Evolutionary conservation across 2,329 filamentous ascomycete species (phyloP).

Genomic region (Hypocrella siamensis): DNA sequence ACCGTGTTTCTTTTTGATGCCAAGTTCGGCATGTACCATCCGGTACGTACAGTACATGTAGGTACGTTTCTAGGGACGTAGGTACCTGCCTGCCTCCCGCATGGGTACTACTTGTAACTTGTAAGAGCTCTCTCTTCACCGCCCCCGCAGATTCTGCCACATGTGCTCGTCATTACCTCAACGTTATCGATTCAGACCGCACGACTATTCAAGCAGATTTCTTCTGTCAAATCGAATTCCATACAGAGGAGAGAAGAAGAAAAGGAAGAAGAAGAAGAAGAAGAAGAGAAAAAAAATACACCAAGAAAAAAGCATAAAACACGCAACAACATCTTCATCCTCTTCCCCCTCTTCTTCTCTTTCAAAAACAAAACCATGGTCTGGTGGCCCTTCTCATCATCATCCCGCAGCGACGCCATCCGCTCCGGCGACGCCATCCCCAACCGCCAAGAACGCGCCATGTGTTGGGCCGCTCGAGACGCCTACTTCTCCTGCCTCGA

Average conservation of each 20-base stretch:
- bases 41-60: too few species aligned
- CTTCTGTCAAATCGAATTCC: background rate
- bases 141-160: too few species aligned
- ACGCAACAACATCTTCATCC: background rate
- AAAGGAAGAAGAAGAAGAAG: background rate
- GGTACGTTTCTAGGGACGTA: too few species aligned
- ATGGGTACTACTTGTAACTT: too few species aligned
- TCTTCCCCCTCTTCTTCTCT: background rate
- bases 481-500: constrained; percentile 80
- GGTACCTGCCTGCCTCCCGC: too few species aligned
- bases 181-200: too few species aligned
- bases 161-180: too few species aligned
- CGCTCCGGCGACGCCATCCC: constrained; percentile 49
- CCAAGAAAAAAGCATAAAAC: background rate
- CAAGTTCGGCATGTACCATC: too few species aligned
- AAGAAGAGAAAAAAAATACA: background rate
- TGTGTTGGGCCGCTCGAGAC: constrained; percentile 86
- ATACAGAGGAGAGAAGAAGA: background rate
- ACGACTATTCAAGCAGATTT: too few species aligned
- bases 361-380: constrained; percentile 22
- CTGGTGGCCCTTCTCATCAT: constrained; percentile 27
- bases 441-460: constrained; percentile 63
- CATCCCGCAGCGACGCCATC: constrained; percentile 34
- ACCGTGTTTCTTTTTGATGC: too few species aligned
- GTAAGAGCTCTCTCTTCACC: too few species aligned